Evolutionary conservation across 2,329 filamentous ascomycete species (phyloP), one percentile per base, ranked within the genome.

Genomic region (Amauroascus niger): DNA sequence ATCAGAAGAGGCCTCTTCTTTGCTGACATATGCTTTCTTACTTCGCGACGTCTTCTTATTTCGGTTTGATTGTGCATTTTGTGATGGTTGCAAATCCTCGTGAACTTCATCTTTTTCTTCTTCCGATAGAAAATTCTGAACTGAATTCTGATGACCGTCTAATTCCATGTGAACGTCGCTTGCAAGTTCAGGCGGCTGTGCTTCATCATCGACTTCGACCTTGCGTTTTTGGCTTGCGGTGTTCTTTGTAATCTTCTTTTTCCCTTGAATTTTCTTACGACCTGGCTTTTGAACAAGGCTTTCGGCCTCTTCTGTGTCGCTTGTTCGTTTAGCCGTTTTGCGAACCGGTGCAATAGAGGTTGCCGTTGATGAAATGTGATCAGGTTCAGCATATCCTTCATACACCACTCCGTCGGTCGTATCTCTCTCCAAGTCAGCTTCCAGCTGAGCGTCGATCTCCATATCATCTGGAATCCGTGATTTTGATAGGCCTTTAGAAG

Each of bases 361-460:
- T n/a, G n/a, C 28, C 7, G 26, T 33, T 20, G 43, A 26, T 26
- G 41, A 37, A 48, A 30, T 41, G 32, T 49, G 2, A 26, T 26
- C 20, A 18, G 20, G 14, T 39, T 28, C 24, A 13, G 32, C 24
- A 33, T 14, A 26, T 2, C n/a, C 32, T 24, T 37, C n/a, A 14
- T 49, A 6, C 1, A 39, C n/a, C 18, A 16, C 28, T 22, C n/a
- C 26, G 11, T 49, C 51, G 16, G 40, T 7, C n/a, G 6, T 7
- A 24, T 54, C 49, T 49, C 39, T 45, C 18, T 83, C 79, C 8
- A 87, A 74, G 54, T 85, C 84, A 1, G 79, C 81, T 61, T 85
- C 78, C 1, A 87, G 71, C 47, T 80, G 80, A 20, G 78, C 77
- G 49, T 87, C 81, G 35, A 87, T 77, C 58, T 86, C 83, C 1